Conservation (phyloP, 169 alveolate genomes). For the Eimeria praecox region DNA sequence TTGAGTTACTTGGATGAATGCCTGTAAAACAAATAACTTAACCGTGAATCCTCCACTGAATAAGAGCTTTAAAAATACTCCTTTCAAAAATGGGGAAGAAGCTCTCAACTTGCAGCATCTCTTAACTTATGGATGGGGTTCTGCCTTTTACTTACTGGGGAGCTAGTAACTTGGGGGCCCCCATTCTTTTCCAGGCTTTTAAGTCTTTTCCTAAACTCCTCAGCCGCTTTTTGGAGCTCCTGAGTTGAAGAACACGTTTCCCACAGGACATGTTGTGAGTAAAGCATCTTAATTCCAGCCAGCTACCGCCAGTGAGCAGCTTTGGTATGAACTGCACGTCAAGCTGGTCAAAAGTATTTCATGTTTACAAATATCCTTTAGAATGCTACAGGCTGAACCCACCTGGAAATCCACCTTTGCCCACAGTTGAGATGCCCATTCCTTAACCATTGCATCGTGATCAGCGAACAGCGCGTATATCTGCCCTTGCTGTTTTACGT, state of each 20-base stretch:
- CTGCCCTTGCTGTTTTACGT: constrained; percentile 88
- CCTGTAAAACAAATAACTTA: constrained; percentile 36
- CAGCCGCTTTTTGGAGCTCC: constrained; percentile 91
- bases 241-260: neutral
- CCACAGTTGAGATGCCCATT: constrained; percentile 93
- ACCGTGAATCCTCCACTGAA: neutral
- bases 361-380: neutral
- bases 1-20: constrained; percentile 90
- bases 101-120: neutral
- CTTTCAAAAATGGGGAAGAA: neutral
- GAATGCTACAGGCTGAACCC: neutral
- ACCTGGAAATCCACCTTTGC: constrained; percentile 91
- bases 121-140: neutral
- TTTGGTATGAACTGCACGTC: neutral
- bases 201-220: constrained; percentile 93
- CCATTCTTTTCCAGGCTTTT: constrained; percentile 87
- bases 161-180: constrained; percentile 42
- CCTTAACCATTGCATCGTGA: constrained; percentile 88
- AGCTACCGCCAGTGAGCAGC: neutral
- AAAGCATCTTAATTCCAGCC: neutral
- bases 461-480: constrained; percentile 91
- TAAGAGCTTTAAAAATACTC: neutral
- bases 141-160: constrained; percentile 56
- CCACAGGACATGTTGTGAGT: neutral
- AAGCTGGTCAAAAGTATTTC: neutral